Evolutionary conservation across 2,329 filamentous ascomycete species (phyloP).

Genomic region (Microsporum ferrugineum): DNA sequence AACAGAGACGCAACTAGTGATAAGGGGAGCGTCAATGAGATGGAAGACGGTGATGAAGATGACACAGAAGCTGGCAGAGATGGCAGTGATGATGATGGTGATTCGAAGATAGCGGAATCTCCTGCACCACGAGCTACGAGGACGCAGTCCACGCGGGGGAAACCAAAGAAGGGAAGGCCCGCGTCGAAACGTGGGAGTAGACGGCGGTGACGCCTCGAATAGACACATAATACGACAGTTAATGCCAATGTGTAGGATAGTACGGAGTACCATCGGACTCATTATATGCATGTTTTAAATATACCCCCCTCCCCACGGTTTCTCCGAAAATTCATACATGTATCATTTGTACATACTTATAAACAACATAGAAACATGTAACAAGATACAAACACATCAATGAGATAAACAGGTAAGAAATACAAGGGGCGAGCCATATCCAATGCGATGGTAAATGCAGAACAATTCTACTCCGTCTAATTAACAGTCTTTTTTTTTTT

Average conservation of each 20-base stretch:
- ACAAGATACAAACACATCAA: neutral
- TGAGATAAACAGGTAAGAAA: neutral
- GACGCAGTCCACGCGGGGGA: slow-evolving; percentile 24
- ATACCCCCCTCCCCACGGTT: neutral
- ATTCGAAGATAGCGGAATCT: slow-evolving; percentile 27
- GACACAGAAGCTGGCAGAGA: slow-evolving; percentile 28
- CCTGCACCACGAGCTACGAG: slow-evolving; percentile 26
- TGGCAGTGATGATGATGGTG: slow-evolving; percentile 30
- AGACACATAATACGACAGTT: neutral
- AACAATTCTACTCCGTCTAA: slow-evolving; percentile 5
- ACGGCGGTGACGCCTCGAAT: slow-evolving; percentile 10
- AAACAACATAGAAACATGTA: slow-evolving; percentile 1
- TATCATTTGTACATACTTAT: neutral
- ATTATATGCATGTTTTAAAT: neutral
- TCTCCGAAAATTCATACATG: neutral
- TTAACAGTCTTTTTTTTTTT: neutral
- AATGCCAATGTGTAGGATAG: neutral
- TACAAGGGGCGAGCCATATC: neutral
- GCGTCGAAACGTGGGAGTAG: slow-evolving; percentile 28
- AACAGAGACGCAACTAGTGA: slow-evolving; percentile 19
- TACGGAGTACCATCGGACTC: neutral
- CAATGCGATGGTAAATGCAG: neutral
- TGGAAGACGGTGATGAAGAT: slow-evolving; percentile 32
- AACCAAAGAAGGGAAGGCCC: slow-evolving; percentile 23
- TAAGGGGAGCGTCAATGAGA: slow-evolving; percentile 27